Evolutionary conservation across 1,139 yeast species (phyloP), one percentile per base, ranked within the genome.

Genomic region (Geotrichum siamense): DNA sequence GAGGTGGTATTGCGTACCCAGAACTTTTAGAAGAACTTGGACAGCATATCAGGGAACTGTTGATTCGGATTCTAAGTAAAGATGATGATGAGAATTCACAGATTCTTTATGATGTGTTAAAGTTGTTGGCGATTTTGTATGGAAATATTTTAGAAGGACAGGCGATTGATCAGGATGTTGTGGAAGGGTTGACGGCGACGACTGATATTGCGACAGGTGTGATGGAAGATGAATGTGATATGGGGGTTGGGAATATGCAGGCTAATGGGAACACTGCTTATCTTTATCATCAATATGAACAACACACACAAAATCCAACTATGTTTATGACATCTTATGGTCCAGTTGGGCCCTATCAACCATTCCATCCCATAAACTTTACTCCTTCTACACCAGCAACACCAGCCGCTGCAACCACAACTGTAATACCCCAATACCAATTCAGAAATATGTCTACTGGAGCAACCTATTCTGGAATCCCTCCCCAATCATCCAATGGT

Each of bases 41-140:
- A 25, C 23, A 21, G 5, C 17, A 26, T 16, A 36, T 36, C 10
- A 25, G 15, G 22, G 29, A 26, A 31, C 22, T 36, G 20, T 13
- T 36, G 22, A 21, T 36, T 3, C 16, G 26, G 13, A 21, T 36
- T 3, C 13, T 36, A 12, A 23, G 31, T 12, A 31, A 36, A 5
- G 39, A 36, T 17, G 39, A 36, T 5, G 21, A 10, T 5, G 20
- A 27, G 8, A 22, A n/a, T 4, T 10, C 12, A 9, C 22, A 25
- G 34, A 16, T 17, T 19, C 26, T 15, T 6, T 36, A 36, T 10
- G 39, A 36, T 25, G 39, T 23, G 8, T 22, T 36, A 9, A 36
- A 36, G 22, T 29, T 36, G 31, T 22, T 36, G 3, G 31, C 39
- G n/a, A 15, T 36, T 8, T 15, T 36, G n/a, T 36, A 36, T 27